Percentiles rank a stretch among this genome's conserved stretches.
phyloP scores from a whole-genome alignment of 768 basidiomycete genomes.

The Mycena vitilis region DNA sequence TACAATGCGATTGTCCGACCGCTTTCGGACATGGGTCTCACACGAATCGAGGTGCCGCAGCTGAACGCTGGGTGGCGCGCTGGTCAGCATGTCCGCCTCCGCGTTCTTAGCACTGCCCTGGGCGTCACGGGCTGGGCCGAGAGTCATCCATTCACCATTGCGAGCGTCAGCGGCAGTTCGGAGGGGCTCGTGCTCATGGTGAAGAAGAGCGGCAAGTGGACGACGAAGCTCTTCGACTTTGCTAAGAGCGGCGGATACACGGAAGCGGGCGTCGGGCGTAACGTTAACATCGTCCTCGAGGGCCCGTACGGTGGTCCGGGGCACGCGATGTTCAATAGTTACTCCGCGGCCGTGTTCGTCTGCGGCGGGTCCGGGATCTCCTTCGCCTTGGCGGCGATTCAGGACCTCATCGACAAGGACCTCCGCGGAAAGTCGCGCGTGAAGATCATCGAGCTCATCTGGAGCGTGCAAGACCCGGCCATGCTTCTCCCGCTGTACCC shows the following conservation, averaged over 20 bases:
- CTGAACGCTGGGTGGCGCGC: slow-evolving; percentile 67
- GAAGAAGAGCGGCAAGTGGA: slow-evolving; percentile 64
- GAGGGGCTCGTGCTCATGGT: slow-evolving; percentile 63
- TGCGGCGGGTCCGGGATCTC: slow-evolving; percentile 73
- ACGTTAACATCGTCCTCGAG: slow-evolving; percentile 53
- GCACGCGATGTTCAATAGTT: slow-evolving; percentile 58
- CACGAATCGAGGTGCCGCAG: slow-evolving; percentile 58
- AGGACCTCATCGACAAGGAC: slow-evolving; percentile 58
- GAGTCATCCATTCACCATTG: slow-evolving; percentile 72
- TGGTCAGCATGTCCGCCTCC: slow-evolving; percentile 72
- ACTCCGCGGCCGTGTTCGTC: slow-evolving; percentile 63
- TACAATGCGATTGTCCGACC: slow-evolving; percentile 56
- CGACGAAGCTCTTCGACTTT: slow-evolving; percentile 53
- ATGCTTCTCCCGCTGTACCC: slow-evolving; percentile 50
- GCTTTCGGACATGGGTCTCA: slow-evolving; percentile 59
- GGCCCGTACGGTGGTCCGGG: slow-evolving; percentile 63
- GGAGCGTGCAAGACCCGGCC: slow-evolving; percentile 57
- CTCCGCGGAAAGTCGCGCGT: slow-evolving; percentile 49
- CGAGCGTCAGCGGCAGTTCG: slow-evolving; percentile 55
- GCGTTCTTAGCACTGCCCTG: slow-evolving; percentile 56
- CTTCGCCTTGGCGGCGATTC: slow-evolving; percentile 58
- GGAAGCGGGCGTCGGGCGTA: slow-evolving; percentile 38
- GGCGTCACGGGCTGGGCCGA: slow-evolving; percentile 56
- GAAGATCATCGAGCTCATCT: slow-evolving; percentile 61
- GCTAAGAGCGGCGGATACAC: slow-evolving; percentile 35